Conservation (phyloP, 768 basidiomycete genomes). For the Lepiota brunneoincarnata region DNA sequence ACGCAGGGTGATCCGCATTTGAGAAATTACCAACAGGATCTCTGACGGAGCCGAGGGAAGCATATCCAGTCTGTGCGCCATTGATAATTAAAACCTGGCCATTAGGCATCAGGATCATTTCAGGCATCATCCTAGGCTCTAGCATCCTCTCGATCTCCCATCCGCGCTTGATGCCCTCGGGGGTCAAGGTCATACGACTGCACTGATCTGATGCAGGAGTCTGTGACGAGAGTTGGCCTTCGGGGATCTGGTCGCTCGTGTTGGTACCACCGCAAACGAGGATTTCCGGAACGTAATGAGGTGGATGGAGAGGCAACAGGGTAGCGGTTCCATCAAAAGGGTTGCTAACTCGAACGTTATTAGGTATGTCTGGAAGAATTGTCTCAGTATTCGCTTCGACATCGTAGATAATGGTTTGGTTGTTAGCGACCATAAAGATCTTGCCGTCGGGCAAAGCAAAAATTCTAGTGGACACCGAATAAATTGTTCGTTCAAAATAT, state of each 20-base stretch:
- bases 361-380: conserved; percentile 40
- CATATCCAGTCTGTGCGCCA: too few species aligned
- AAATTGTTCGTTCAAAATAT: not conserved
- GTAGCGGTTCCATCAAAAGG: conserved; percentile 36
- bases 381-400: conserved; percentile 34
- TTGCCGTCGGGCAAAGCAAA: conserved; percentile 38
- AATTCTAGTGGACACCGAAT: conserved; percentile 16
- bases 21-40: conserved; percentile 23
- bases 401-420: too few species aligned
- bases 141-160: conserved; percentile 47
- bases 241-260: too few species aligned
- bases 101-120: too few species aligned
- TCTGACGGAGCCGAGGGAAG: conserved; percentile 33
- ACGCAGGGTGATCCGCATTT: conserved; percentile 31
- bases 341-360: conserved; percentile 40
- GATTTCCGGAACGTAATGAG: conserved; percentile 41
- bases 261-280: conserved; percentile 46
- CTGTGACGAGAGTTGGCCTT: conserved; percentile 34
- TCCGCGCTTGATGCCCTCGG: conserved; percentile 37
- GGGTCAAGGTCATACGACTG: conserved; percentile 37
- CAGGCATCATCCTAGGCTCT: too few species aligned
- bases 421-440: conserved; percentile 39
- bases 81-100: too few species aligned
- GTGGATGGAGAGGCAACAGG: conserved; percentile 34
- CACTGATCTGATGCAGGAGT: conserved; percentile 44